A percentile compares a stretch with the other conserved stretches of the same genome.
Evolutionary conservation across 2,329 filamentous ascomycete genomes (phyloP).

Genomic region (Cladosporium sp.): DNA sequence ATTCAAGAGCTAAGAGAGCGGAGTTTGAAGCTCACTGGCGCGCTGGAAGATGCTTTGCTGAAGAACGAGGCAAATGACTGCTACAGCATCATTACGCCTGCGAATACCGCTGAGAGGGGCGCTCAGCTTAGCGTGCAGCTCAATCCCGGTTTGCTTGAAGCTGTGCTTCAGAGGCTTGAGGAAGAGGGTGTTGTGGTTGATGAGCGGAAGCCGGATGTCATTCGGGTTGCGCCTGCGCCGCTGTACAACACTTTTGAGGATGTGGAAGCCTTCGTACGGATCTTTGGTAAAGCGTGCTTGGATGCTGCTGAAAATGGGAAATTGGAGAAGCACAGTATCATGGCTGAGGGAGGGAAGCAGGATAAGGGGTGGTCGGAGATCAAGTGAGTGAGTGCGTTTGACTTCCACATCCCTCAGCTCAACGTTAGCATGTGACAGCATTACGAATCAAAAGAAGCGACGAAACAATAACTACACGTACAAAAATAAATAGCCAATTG

Average conservation of each 20-base stretch:
- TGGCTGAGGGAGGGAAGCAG: slow-evolving; percentile 8
- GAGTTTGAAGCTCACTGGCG: slow-evolving; percentile 71
- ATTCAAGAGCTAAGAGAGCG: slow-evolving; percentile 71
- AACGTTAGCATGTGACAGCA: background rate
- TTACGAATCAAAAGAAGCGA: background rate
- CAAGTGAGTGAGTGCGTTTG: slow-evolving; percentile 8
- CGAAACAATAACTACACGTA: background rate
- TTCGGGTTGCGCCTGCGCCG: slow-evolving; percentile 79
- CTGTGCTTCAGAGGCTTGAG: slow-evolving; percentile 63
- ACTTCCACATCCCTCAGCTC: too few relatives aligned
- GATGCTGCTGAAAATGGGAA: slow-evolving; percentile 10
- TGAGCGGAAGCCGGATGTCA: slow-evolving; percentile 81
- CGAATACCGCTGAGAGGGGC: slow-evolving; percentile 13
- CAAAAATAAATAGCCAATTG: background rate
- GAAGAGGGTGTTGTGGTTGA: slow-evolving; percentile 73
- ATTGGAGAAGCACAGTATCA: background rate
- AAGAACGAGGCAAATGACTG: slow-evolving; percentile 23
- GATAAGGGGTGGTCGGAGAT: slow-evolving; percentile 20
- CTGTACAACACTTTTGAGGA: slow-evolving; percentile 82
- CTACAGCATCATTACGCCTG: slow-evolving; percentile 33
- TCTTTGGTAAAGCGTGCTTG: slow-evolving; percentile 50
- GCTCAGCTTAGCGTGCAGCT: slow-evolving; percentile 73
- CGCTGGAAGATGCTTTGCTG: slow-evolving; percentile 67
- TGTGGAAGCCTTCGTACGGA: slow-evolving; percentile 60
- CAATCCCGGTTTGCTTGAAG: slow-evolving; percentile 67